Evolutionary conservation across 75 land plant genomes (phyloP).

Genomic region (Cupressus sempervirens): DNA sequence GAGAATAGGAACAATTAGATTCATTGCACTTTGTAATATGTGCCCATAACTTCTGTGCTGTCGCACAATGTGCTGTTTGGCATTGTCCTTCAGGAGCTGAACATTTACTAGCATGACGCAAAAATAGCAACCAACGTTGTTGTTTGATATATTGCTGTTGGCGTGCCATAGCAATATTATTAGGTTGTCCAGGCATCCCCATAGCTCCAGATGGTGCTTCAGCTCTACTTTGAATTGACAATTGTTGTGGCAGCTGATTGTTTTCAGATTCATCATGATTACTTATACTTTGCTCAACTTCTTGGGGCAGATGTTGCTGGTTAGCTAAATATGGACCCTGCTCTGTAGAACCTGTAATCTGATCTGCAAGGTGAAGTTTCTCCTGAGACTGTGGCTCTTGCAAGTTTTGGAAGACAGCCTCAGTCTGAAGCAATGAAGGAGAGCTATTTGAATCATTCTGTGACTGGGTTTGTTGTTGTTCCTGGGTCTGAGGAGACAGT

Average conservation of each 20-base stretch:
- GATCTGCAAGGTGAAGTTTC: slow-evolving; percentile 6
- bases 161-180: slow-evolving; percentile 10
- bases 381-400: slow-evolving; percentile 29
- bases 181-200: slow-evolving; percentile 9
- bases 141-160: slow-evolving; percentile 51
- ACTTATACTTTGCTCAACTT: slow-evolving; percentile 24
- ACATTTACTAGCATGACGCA: slow-evolving; percentile 88
- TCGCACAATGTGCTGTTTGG: slow-evolving; percentile 51
- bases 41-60: slow-evolving; percentile 52
- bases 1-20: slow-evolving; percentile 50
- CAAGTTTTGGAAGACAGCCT: slow-evolving; percentile 20
- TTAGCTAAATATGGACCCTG: slow-evolving; percentile 15
- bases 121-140: slow-evolving; percentile 69
- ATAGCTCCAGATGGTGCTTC: slow-evolving; percentile 10
- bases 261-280: slow-evolving; percentile 36
- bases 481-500: slow-evolving; percentile 24
- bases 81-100: slow-evolving; percentile 62
- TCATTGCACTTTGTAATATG: slow-evolving; percentile 54
- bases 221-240: slow-evolving; percentile 14
- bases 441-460: slow-evolving; percentile 22
- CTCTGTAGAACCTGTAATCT: slow-evolving; percentile 1
- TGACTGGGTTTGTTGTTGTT: slow-evolving; percentile 21
- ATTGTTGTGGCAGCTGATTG: slow-evolving; percentile 28
- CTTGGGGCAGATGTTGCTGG: slow-evolving; percentile 30
- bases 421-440: slow-evolving; percentile 24